These are phyloP conservation scores for Crithidia bombi DNA, from an alignment of 208 protist genomes.

Conservation along the genomic window DNA sequence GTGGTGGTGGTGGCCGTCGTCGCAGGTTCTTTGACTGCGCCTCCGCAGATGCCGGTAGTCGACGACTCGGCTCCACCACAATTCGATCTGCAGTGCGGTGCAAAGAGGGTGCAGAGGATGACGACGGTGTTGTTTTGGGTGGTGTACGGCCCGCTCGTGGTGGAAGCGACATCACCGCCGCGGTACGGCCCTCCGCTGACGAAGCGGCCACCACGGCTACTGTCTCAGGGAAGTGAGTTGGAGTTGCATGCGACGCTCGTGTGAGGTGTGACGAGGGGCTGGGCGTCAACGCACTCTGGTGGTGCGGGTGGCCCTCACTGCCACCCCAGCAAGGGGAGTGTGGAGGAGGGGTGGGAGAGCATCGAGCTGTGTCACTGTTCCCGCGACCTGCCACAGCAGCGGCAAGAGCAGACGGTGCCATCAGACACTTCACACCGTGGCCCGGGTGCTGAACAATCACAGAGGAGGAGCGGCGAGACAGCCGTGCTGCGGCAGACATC, in stretches of 20 bases:
- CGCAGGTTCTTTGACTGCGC: not conserved
- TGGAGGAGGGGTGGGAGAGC: not conserved
- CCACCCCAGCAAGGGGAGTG: too few relatives aligned
- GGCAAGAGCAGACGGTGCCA: slow-evolving; percentile 7
- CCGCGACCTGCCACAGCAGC: not conserved
- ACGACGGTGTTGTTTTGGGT: not conserved
- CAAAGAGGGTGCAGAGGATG: not conserved
- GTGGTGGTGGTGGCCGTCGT: too few relatives aligned
- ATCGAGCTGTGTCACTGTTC: not conserved
- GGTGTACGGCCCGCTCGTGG: not conserved
- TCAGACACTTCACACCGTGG: slow-evolving; percentile 4
- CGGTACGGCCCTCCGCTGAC: too few relatives aligned
- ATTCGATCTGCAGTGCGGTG: not conserved
- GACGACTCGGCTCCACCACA: not conserved
- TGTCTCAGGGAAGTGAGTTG: too few relatives aligned
- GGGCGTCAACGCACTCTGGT: too few relatives aligned
- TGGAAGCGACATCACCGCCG: too few relatives aligned
- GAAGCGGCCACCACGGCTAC: too few relatives aligned
- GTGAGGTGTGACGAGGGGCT: too few relatives aligned
- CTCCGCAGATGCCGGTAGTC: slow-evolving; percentile 1
- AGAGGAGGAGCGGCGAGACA: slow-evolving; percentile 11
- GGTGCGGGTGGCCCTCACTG: too few relatives aligned
- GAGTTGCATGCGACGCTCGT: too few relatives aligned
- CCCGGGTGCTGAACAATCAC: not conserved
- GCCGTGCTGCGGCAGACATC: not conserved